Conservation (phyloP, 169 alveolate genomes). For the Neospora caninum region DNA sequence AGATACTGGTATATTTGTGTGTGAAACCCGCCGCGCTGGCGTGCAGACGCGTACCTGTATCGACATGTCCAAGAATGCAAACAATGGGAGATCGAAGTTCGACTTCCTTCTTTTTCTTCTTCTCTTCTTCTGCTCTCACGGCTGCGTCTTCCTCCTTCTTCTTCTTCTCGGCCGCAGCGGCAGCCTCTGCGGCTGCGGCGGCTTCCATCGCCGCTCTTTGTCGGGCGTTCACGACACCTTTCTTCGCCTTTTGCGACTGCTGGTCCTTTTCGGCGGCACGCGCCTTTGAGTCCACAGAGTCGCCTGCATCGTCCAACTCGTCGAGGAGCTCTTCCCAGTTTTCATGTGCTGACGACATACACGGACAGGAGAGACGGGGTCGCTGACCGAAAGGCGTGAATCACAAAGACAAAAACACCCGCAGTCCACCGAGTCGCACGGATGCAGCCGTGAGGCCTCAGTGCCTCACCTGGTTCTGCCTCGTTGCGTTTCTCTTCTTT, state of each 20-base stretch:
- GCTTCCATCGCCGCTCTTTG: constrained; percentile 56
- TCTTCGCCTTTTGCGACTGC: constrained; percentile 20
- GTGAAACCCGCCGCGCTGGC: too few relatives aligned
- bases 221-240: constrained; percentile 12
- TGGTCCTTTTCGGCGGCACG: neutral
- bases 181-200: constrained; percentile 20
- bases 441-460: too few relatives aligned
- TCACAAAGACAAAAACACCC: too few relatives aligned
- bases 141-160: constrained; percentile 56
- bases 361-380: too few relatives aligned
- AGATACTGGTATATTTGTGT: too few relatives aligned
- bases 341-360: neutral
- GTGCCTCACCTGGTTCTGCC: neutral
- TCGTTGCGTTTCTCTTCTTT: constrained; percentile 53
- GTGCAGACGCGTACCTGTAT: constrained; percentile 96
- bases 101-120: constrained; percentile 25
- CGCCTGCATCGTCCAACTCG: constrained; percentile 29
- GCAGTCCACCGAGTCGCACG: too few relatives aligned
- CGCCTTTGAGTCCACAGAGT: neutral
- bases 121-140: constrained; percentile 53
- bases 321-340: constrained; percentile 29
- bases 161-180: constrained; percentile 81
- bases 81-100: constrained; percentile 95
- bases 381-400: too few relatives aligned
- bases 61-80: constrained; percentile 99